A percentile compares a stretch with the other conserved stretches of the same genome.
Conservation (phyloP, 176 grass and related monocot genomes). For the Juncus effusus region DNA sequence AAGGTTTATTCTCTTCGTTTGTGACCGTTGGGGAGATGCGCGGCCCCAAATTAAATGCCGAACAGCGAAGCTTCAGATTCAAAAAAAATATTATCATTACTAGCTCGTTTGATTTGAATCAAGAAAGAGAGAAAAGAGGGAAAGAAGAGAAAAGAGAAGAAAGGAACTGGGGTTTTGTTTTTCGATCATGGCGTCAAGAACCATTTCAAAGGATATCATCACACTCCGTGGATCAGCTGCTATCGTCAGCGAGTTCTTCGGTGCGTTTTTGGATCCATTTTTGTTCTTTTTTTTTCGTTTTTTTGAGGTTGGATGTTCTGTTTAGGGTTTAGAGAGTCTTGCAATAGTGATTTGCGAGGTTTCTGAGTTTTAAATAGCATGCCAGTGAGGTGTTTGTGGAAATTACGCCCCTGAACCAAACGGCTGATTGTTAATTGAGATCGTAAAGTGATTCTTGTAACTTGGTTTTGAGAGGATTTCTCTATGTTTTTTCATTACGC, state of each 20-base stretch:
- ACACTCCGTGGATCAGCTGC: slow-evolving; percentile 85
- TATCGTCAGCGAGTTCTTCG: slow-evolving; percentile 99
- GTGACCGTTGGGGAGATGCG: neutral
- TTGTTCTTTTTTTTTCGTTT: neutral
- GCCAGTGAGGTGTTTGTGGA: neutral
- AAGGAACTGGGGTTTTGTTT: neutral
- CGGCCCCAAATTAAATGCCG: neutral
- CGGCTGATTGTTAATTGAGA: too few species aligned
- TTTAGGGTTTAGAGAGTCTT: neutral
- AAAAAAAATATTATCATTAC: neutral
- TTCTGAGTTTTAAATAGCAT: neutral
- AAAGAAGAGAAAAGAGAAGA: neutral
- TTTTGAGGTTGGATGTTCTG: neutral
- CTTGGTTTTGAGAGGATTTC: too few species aligned
- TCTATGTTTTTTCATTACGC: too few species aligned
- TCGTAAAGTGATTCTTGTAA: too few species aligned
- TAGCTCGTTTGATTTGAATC: neutral
- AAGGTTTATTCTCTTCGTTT: neutral
- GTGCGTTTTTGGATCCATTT: slow-evolving; percentile 23
- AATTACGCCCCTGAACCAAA: neutral
- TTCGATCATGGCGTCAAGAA: slow-evolving; percentile 70
- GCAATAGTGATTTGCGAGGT: neutral
- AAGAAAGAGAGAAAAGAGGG: neutral
- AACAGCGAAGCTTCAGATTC: neutral
- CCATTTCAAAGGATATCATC: slow-evolving; percentile 95